A percentile compares a stretch with the other conserved stretches of the same genome.
Evolutionary conservation across 169 alveolate species (phyloP).

Genomic region (Plasmodium vinckei): DNA sequence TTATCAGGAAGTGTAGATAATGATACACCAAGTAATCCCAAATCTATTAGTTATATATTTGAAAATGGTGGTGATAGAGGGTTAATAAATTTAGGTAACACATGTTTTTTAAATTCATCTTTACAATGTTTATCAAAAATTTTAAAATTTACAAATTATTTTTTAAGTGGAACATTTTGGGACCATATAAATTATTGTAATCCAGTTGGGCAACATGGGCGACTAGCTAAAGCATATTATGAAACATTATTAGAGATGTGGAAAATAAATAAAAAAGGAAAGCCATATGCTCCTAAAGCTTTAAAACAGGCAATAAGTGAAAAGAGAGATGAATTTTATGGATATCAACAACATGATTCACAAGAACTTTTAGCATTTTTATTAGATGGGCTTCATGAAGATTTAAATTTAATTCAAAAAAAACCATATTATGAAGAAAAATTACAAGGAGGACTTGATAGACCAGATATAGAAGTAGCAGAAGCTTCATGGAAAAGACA

Average conservation of each 20-base stretch:
- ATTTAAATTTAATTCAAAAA: slow-evolving; percentile 90
- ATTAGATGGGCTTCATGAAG: slow-evolving; percentile 94
- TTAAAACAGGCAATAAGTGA: slow-evolving; percentile 90
- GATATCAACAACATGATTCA: slow-evolving; percentile 92
- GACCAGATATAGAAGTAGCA: slow-evolving; percentile 52
- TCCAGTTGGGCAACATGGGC: slow-evolving; percentile 78
- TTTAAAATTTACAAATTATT: slow-evolving; percentile 67
- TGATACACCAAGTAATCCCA: neutral
- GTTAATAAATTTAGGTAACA: slow-evolving; percentile 70
- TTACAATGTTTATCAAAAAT: slow-evolving; percentile 88
- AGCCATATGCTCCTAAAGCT: slow-evolving; percentile 89
- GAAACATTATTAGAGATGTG: slow-evolving; percentile 85
- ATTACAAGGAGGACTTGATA: slow-evolving; percentile 70
- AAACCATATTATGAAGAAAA: slow-evolving; percentile 89
- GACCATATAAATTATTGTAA: slow-evolving; percentile 56
- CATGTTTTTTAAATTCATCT: slow-evolving; percentile 89
- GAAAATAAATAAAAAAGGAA: slow-evolving; percentile 80
- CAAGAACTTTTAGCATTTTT: slow-evolving; percentile 91
- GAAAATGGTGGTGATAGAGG: slow-evolving; percentile 79
- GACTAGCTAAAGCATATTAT: slow-evolving; percentile 81
- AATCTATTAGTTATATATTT: slow-evolving; percentile 37
- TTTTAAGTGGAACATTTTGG: slow-evolving; percentile 61
- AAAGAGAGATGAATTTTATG: slow-evolving; percentile 89
- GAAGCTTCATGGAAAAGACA: slow-evolving; percentile 81
- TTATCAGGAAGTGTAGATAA: slow-evolving; percentile 8